Evolutionary conservation across 306 rosid genomes (phyloP), one percentile per base, ranked within the genome.

Genomic region (Biancaea sappan): DNA sequence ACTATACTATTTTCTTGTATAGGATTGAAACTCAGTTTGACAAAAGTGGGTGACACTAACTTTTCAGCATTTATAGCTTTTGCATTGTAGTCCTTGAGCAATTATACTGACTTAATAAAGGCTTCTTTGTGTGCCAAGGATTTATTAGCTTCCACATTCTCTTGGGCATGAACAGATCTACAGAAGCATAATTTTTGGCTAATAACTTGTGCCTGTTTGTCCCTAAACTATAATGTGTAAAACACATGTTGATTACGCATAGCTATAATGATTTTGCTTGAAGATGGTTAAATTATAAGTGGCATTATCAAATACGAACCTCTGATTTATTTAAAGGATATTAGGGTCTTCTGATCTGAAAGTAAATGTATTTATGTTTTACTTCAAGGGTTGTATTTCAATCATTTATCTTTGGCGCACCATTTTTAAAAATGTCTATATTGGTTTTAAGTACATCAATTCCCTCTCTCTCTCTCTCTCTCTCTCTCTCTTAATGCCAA

Each of bases 341-440:
- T 69, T 79, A 24, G 57, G 50, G 66, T 74, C 57, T 73, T 59
- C 25, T 43, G 52, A 65, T 66, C 65, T 18, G 56, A 40, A 44
- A 32, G 19, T 32, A 51, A 48, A 50, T 54, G 35, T 18, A 10
- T 61, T 34, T n/a, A 4, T 75, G 0, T 48, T 58, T 32, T n/a
- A n/a, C 34, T 14, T 48, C 54, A 63, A 16, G 34, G 59, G 65
- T 41, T 65, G 76, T 34, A 40, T 35, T 66, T 44, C 47, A 46
- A 31, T 65, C 75, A 34, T 66, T 78, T 68, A n/a, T 66, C 75
- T 74, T 68, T 72, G 50, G 43, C 72, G 43, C 72, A 6, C 67
- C 41, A 41, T 60, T 50, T 65, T 66, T 37, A 15, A 44, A 60
- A 51, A 56, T 61, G 54, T 77, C 69, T 75, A 28, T 48, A 77